Percentiles rank a stretch among this genome's conserved stretches.
These are phyloP conservation scores for Termitomyces sp. DNA, from an alignment of 768 basidiomycete genomes.

Conservation along the genomic window DNA sequence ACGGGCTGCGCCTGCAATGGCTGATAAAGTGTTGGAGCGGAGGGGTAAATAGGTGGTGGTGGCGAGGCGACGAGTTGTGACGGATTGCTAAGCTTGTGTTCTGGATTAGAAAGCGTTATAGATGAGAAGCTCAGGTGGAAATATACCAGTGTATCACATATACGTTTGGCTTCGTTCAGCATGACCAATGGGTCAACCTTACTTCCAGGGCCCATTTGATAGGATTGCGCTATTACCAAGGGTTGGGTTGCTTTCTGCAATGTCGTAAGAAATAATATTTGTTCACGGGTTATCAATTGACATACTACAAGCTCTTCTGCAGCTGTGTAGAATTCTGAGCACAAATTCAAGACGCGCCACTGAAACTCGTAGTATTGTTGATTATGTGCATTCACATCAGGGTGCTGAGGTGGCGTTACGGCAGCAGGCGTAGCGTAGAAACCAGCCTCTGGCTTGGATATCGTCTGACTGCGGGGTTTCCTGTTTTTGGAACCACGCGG, in stretches of 20 bases:
- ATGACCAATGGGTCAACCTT: slow-evolving; percentile 74
- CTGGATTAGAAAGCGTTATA: not conserved
- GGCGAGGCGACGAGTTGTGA: slow-evolving; percentile 63
- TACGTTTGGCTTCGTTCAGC: slow-evolving; percentile 72
- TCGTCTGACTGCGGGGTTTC: slow-evolving; percentile 35
- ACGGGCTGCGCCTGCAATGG: slow-evolving; percentile 21
- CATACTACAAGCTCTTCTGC: slow-evolving; percentile 81
- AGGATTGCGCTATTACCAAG: slow-evolving; percentile 76
- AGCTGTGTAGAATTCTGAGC: slow-evolving; percentile 82
- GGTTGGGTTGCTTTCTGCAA: slow-evolving; percentile 57
- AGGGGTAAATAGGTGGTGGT: slow-evolving; percentile 55
- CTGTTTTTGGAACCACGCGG: slow-evolving; percentile 79
- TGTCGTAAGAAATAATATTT: slow-evolving; percentile 11
- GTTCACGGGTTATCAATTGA: slow-evolving; percentile 15
- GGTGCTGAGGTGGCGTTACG: slow-evolving; percentile 35
- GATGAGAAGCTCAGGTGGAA: not conserved
- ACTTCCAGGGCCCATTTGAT: slow-evolving; percentile 63
- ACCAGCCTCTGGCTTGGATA: slow-evolving; percentile 31
- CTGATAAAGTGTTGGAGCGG: slow-evolving; percentile 41
- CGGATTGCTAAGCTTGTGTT: slow-evolving; percentile 65
- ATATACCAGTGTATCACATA: slow-evolving; percentile 72
- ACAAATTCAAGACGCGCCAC: slow-evolving; percentile 79
- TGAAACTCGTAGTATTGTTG: slow-evolving; percentile 85
- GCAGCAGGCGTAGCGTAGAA: slow-evolving; percentile 37
- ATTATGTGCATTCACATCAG: slow-evolving; percentile 58